Evolutionary conservation across 2,329 filamentous ascomycete genomes (phyloP).

Genomic region (Apiospora kogelbergensis): DNA sequence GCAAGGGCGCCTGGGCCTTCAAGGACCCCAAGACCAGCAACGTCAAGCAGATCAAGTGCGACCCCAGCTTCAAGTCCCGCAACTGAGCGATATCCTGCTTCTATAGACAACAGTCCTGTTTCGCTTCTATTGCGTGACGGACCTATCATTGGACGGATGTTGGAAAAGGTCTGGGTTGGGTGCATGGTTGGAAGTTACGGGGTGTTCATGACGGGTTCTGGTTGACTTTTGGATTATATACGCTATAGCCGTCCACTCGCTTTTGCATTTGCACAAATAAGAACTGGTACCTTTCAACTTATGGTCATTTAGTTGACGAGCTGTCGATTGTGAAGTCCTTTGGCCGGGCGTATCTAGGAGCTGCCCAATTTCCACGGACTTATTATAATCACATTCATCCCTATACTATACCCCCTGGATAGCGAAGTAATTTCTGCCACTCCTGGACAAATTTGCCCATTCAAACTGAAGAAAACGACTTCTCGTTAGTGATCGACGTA

Average conservation of each 20-base stretch:
- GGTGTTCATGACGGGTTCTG: background rate
- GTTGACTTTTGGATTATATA: background rate
- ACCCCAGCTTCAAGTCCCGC: slow-evolving; percentile 5
- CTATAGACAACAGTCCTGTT: too few species aligned
- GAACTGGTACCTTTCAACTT: background rate
- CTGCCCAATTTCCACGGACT: too few species aligned
- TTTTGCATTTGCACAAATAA: background rate
- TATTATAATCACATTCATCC: too few species aligned
- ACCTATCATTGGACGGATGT: background rate
- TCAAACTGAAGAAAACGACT: too few species aligned
- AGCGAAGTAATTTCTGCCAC: too few species aligned
- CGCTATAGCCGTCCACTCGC: background rate
- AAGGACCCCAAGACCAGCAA: background rate
- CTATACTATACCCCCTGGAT: too few species aligned
- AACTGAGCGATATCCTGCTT: background rate
- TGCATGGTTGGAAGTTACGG: background rate
- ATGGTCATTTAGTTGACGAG: too few species aligned
- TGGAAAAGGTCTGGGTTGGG: background rate
- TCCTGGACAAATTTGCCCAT: too few species aligned
- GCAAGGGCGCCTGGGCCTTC: background rate
- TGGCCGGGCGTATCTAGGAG: too few species aligned
- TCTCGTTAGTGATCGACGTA: too few species aligned
- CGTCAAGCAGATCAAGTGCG: slow-evolving; percentile 7
- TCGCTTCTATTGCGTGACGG: too few species aligned
- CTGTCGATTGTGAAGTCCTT: too few species aligned